Evolutionary conservation across 495 filamentous ascomycete species (phyloP).

Genomic region (Glarea lozoyensis): DNA sequence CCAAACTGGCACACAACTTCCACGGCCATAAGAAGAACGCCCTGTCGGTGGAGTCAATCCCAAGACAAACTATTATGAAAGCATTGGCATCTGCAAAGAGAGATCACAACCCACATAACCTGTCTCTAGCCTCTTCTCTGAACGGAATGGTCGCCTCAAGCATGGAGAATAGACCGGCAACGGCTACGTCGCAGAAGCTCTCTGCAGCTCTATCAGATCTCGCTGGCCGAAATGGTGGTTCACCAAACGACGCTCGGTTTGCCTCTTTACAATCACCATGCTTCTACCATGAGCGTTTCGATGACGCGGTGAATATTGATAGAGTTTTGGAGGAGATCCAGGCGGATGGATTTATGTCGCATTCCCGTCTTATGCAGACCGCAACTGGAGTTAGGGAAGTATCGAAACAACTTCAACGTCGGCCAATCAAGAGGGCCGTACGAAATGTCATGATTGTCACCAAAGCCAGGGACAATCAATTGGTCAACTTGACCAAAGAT

Average conservation of each 20-base stretch:
- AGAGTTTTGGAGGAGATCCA: conserved; percentile 91
- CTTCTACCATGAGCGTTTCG: conserved; percentile 95
- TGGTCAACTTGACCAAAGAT: conserved; percentile 79
- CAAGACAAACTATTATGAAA: conserved; percentile 81
- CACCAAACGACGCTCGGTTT: conserved; percentile 53
- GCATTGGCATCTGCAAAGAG: conserved; percentile 69
- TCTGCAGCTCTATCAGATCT: conserved; percentile 57
- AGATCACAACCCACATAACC: conserved; percentile 45
- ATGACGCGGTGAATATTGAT: conserved; percentile 89
- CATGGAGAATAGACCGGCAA: conserved; percentile 17
- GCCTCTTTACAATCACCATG: conserved; percentile 77
- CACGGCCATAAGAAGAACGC: conserved; percentile 49
- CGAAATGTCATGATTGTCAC: conserved; percentile 93
- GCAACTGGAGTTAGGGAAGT: conserved; percentile 92
- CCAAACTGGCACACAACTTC: conserved; percentile 32
- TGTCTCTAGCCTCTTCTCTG: conserved; percentile 41
- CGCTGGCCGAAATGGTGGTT: conserved; percentile 33
- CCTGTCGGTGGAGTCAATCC: conserved; percentile 61
- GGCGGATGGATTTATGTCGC: conserved; percentile 83
- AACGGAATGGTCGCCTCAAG: conserved; percentile 29
- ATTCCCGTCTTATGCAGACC: conserved; percentile 87
- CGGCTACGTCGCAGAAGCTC: conserved; percentile 49
- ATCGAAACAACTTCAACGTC: conserved; percentile 81
- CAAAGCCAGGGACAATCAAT: conserved; percentile 84
- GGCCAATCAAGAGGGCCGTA: conserved; percentile 80